phyloP scores from a whole-genome alignment of 2,329 filamentous ascomycete species.

The Simplicillium sp. region DNA sequence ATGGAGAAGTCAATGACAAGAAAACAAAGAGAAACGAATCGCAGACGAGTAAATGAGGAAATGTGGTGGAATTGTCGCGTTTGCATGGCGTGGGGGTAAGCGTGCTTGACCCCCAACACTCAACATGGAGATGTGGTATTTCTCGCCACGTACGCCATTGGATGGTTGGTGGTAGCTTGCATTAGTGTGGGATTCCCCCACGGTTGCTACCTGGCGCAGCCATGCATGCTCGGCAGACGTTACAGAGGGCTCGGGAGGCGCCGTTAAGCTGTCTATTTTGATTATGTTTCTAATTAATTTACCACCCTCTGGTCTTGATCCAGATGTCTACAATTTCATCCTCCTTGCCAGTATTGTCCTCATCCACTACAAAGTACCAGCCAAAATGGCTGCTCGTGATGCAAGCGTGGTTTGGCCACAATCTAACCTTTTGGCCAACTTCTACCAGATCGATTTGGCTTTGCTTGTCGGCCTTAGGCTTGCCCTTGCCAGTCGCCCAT shows the following conservation, averaged over 20 bases:
- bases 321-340: slow-evolving; percentile 67
- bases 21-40: background rate
- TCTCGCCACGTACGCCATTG: background rate
- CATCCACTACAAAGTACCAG: slow-evolving; percentile 68
- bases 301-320: slow-evolving; percentile 24
- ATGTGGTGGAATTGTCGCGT: background rate
- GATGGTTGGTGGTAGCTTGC: no score
- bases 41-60: background rate
- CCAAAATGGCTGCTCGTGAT: slow-evolving; percentile 62
- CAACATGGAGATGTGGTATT: background rate
- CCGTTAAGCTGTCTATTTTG: no score
- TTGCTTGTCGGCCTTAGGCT: slow-evolving; percentile 14
- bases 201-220: no score
- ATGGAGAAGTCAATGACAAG: background rate
- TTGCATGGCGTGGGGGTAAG: background rate
- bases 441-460: slow-evolving; percentile 23
- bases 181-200: no score
- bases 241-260: no score
- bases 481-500: slow-evolving; percentile 32
- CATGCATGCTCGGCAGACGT: no score
- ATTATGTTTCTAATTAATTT: background rate
- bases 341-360: slow-evolving; percentile 38
- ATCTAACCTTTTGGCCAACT: slow-evolving; percentile 56
- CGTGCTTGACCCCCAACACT: background rate
- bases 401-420: slow-evolving; percentile 79